phyloP scores from a whole-genome alignment of 2,329 filamentous ascomycete genomes.

The Cladosporium austrohemisphaericum region DNA sequence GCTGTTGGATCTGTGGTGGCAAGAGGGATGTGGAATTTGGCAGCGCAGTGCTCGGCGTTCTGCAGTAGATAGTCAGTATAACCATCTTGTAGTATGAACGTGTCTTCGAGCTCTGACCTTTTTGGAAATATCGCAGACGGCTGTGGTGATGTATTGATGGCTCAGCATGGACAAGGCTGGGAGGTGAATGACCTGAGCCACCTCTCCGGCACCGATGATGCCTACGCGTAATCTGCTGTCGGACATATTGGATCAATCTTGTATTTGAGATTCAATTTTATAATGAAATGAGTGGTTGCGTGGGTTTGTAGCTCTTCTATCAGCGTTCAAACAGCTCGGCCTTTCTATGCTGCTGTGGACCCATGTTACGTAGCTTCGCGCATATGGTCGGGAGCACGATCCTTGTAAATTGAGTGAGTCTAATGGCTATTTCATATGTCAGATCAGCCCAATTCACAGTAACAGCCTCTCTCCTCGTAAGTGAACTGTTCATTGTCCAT shows the following conservation, averaged over 20 bases:
- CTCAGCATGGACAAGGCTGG: conserved; percentile 46
- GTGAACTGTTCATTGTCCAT: no score
- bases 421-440: no score
- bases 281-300: no score
- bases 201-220: conserved; percentile 48
- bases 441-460: no score
- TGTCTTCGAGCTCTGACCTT: conserved; percentile 23
- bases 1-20: conserved; percentile 39
- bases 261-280: no score
- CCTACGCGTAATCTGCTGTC: conserved; percentile 33
- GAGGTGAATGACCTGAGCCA: conserved; percentile 48
- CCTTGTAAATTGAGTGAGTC: no score
- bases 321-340: not conserved
- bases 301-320: no score
- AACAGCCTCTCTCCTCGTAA: no score
- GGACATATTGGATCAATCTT: not conserved
- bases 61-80: no score
- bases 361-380: conserved; percentile 6
- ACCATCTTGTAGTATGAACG: conserved; percentile 21
- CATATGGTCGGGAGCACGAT: no score
- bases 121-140: conserved; percentile 53
- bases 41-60: conserved; percentile 36
- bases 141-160: conserved; percentile 44
- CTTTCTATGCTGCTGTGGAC: conserved; percentile 8
- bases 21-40: conserved; percentile 33